phyloP scores from a whole-genome alignment of 2,329 filamentous ascomycete species.

The Chaetomiaceae sp. region DNA sequence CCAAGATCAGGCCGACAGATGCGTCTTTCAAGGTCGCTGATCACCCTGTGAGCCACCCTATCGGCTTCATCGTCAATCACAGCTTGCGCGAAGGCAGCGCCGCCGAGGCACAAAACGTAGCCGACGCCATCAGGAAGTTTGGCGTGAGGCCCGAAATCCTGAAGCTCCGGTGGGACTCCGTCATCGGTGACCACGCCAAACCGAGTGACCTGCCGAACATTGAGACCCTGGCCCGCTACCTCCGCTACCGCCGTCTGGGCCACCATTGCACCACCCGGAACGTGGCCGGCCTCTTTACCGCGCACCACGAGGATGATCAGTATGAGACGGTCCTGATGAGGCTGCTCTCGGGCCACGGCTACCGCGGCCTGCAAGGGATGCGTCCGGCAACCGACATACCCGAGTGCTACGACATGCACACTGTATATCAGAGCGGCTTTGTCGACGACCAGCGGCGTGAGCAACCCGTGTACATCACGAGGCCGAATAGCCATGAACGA shows the following conservation, averaged over 20 bases:
- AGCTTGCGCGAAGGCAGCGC: slow-evolving; percentile 47
- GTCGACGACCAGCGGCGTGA: slow-evolving; percentile 40
- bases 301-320: slow-evolving; percentile 86
- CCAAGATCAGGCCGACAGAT: slow-evolving; percentile 36
- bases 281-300: slow-evolving; percentile 64
- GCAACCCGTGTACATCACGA: slow-evolving; percentile 37
- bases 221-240: slow-evolving; percentile 68
- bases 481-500: slow-evolving; percentile 23
- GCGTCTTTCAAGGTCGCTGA: slow-evolving; percentile 39
- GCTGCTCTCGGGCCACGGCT: slow-evolving; percentile 60
- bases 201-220: slow-evolving; percentile 55
- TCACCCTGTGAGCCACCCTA: slow-evolving; percentile 38
- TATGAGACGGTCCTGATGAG: slow-evolving; percentile 86
- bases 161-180: slow-evolving; percentile 43
- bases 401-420: slow-evolving; percentile 72
- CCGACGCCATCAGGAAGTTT: slow-evolving; percentile 32
- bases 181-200: slow-evolving; percentile 24
- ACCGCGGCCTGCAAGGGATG: slow-evolving; percentile 71
- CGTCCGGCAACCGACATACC: slow-evolving; percentile 64
- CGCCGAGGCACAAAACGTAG: slow-evolving; percentile 48
- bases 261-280: slow-evolving; percentile 46
- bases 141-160: slow-evolving; percentile 29
- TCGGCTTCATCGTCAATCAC: slow-evolving; percentile 54
- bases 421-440: slow-evolving; percentile 62
- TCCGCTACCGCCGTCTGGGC: slow-evolving; percentile 70